Evolutionary conservation across 1,139 yeast genomes (phyloP), one percentile per base, ranked within the genome.

Genomic region (Pichia sp.): DNA sequence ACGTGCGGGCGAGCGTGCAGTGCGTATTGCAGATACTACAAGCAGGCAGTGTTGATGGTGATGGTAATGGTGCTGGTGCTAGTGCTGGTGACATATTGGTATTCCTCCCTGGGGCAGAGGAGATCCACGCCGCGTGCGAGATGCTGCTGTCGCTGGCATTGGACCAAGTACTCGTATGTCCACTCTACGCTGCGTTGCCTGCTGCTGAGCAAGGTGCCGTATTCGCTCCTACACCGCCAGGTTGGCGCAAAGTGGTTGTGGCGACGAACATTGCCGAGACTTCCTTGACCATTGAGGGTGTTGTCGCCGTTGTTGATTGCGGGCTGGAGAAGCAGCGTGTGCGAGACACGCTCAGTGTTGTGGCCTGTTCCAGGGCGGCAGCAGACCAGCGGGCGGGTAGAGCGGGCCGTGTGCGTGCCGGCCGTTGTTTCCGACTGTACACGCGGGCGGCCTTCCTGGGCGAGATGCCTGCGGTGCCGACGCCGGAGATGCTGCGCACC

Each of bases 221-320:
- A 31, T 91, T 91, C 57, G 94, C 83, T 46, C 93, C 94, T 0
- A 83, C 96, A 0, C 96, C 96, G 0, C 66, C 69, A 6, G 74
- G 76, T 15, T 62, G 83, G 3, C 63, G 98, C 22, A 91, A 91
- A 53, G 94, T 91, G 8, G 95, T 91, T 1, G 64, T 91, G 37
- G 96, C 98, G 0, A 91, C 98, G 0, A 91, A 91, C 50, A 88
- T 91, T 48, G 98, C 98, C 0, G 98, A 91, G 57, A 91, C 98
- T 0, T 88, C 97, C 6, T 79, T 91, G 49, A 91, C 98, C 0
- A 88, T 91, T 40, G 93, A 87, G 51, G 96, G 96, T 2, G 83
- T 91, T 33, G 77, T 73, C 16, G 88, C 73, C 53, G 98, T 91
- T 4, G 74, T 91, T 32, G 98, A 91, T 55, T 84, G 94, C 0